phyloP scores from a whole-genome alignment of 345 rosid genomes.

The Hibiscus trionum region DNA sequence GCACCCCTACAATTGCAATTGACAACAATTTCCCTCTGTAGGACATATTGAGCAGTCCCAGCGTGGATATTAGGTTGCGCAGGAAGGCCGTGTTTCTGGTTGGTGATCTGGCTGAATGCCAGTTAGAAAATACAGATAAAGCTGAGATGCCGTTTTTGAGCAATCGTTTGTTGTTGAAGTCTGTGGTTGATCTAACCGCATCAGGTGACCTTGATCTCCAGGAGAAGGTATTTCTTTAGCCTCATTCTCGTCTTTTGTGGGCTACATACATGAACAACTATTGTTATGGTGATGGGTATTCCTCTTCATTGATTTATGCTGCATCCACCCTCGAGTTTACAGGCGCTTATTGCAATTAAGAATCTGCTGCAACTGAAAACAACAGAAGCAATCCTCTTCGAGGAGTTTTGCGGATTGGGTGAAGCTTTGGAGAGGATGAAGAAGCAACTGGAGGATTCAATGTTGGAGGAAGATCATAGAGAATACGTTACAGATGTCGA shows the following conservation, averaged over 20 bases:
- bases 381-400: constrained; percentile 45
- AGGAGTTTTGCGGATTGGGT: constrained; percentile 67
- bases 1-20: constrained; percentile 3
- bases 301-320: not conserved
- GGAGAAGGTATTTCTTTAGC: constrained; percentile 57
- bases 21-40: constrained; percentile 21
- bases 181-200: constrained; percentile 59
- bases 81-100: constrained; percentile 76
- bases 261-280: not conserved
- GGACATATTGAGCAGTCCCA: constrained; percentile 56
- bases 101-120: constrained; percentile 63
- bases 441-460: constrained; percentile 48
- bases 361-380: constrained; percentile 62
- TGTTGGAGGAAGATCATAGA: constrained; percentile 47
- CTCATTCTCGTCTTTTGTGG: not conserved
- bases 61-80: constrained; percentile 56
- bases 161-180: constrained; percentile 54
- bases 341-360: constrained; percentile 79
- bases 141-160: constrained; percentile 44
- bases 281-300: not conserved
- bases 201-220: constrained; percentile 78
- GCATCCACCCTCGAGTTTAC: constrained; percentile 1
- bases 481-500: constrained; percentile 69
- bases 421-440: constrained; percentile 59
- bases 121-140: constrained; percentile 41